Evolutionary conservation across 306 rosid genomes (phyloP), one percentile per base, ranked within the genome.

Genomic region (Spatholobus suberectus): DNA sequence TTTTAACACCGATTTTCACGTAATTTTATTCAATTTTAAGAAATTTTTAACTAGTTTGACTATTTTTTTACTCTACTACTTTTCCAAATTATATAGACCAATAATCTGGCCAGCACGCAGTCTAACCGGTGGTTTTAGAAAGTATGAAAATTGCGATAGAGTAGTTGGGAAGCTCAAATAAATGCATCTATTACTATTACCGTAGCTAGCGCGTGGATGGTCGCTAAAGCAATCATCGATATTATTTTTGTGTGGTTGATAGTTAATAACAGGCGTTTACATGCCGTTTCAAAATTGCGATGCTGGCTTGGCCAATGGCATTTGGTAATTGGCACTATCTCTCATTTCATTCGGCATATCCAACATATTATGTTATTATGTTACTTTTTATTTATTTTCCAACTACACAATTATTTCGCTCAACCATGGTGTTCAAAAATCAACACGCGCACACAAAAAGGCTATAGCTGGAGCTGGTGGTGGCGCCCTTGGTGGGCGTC

Each of bases 361-460:
- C 57, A 49, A 1, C 2, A 32, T 65, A 61, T 17, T 55, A 43
- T 32, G 17, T 20, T 27, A 63, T 69, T 2, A 44, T 23, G 32
- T 59, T 2, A 58, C 51, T 73, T 79, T 66, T 23, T 8, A 79
- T 13, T 46, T 43, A 21, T 63, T 70, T 84, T 79, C 54, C 78
- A 86, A 84, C 38, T 12, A 66, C 73, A 75, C 75, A 83, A 87
- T 87, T 46, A 87, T 89, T 80, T 86, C 44, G 32, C 38, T 15
- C 80, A 82, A 83, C 86, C 58, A 81, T 51, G 69, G 75, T 32
- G 72, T 49, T 80, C 75, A 79, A 75, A 86, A 61, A 70, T 38
- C 27, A 79, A 84, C 85, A 85, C 35, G 85, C 82, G 81, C 87
- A 84, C 83, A 82, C 23, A 61, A 62, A 84, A 84, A 62, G 85